Percentiles rank a stretch among this genome's conserved stretches.
Conservation (phyloP, 176 grass and related monocot genomes). For the Triticum timopheevii region DNA sequence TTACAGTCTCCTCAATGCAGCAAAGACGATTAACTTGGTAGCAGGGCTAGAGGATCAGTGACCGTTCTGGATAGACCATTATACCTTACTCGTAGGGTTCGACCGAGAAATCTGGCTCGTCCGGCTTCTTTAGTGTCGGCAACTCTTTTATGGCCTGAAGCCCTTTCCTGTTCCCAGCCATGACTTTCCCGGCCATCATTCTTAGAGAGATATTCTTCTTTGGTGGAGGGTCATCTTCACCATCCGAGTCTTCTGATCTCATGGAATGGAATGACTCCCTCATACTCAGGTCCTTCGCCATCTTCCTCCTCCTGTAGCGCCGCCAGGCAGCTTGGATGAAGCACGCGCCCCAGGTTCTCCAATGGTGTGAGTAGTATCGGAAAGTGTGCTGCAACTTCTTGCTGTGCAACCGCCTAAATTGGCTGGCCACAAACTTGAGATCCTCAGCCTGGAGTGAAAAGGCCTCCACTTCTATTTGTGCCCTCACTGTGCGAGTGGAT, state of each 20-base stretch:
- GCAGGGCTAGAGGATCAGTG: background rate
- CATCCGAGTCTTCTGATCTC: constrained; percentile 50
- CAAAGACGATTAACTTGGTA: background rate
- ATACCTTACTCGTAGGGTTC: constrained; percentile 55
- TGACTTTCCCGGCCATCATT: constrained; percentile 53
- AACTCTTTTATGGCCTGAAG: constrained; percentile 55
- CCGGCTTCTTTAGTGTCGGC: constrained; percentile 76
- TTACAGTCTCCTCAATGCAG: background rate
- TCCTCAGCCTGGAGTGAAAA: constrained; percentile 83
- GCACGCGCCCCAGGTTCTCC: constrained; percentile 87
- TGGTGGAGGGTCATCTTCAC: constrained; percentile 34
- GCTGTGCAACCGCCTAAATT: constrained; percentile 94
- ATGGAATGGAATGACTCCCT: constrained; percentile 71
- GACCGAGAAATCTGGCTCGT: constrained; percentile 86
- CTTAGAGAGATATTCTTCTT: constrained; percentile 61
- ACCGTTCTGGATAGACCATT: background rate
- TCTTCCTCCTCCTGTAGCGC: constrained; percentile 72
- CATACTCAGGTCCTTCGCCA: constrained; percentile 73
- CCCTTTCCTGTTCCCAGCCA: constrained; percentile 67
- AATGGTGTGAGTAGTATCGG: constrained; percentile 80
- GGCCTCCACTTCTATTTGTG: constrained; percentile 85
- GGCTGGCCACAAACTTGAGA: constrained; percentile 92
- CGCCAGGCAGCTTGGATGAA: constrained; percentile 94
- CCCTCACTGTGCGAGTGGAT: constrained; percentile 71
- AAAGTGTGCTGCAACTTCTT: constrained; percentile 90